Base-by-base conservation (phyloP, 192 early-diverging fungal genomes). In the Coemansia nantahalensis region DNA sequence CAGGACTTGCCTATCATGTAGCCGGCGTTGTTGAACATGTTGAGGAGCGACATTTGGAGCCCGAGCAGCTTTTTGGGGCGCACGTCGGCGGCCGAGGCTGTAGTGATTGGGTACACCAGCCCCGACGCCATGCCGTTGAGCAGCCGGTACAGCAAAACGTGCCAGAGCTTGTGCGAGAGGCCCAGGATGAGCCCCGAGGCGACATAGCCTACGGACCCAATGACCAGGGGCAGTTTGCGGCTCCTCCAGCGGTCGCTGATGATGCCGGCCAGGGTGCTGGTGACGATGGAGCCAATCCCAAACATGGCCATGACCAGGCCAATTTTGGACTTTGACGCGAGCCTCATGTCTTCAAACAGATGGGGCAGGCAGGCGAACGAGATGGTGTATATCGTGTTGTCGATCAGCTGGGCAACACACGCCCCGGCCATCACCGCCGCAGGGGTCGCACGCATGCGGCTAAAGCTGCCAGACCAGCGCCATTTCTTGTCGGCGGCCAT, bases 51-150 rank as follows among this genome's bases (percentile, higher is more conserved):
- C 70, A 74, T 74, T 16, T 62, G 62, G 9, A 74, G 17, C 1
- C 63, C 70, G 4, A 74, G 59, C n/a, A 66, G 46, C 23, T 54
- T 74, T 33, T 59, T 45, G 19, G 70, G 70, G 41, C 66, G 66
- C 5, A 74, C 70, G 35, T 74, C 70, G 6, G 55, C 70, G 9
- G 62, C 57, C 0, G 58, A 48, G 3, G 70, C 47, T 4, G 51
- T 62, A 0, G 63, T 39, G 45, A 74, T 54, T 1, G 63, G 63
- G 23, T 74, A 74, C 0, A 59, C 45, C 18, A 60, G 55, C 0
- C 70, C 70, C 2, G 70, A 74, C 1, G 70, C 70, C 55, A 74
- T 37, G 13, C 70, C 70, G 30, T 74, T 74, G 17, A 74, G 47
- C 5, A 74, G 43, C 14, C 63, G 40, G 33, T 74, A 74, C 16